Evolutionary conservation across 192 early-diverging fungal species (phyloP).

Genomic region (Gamsiella multidivaricata): DNA sequence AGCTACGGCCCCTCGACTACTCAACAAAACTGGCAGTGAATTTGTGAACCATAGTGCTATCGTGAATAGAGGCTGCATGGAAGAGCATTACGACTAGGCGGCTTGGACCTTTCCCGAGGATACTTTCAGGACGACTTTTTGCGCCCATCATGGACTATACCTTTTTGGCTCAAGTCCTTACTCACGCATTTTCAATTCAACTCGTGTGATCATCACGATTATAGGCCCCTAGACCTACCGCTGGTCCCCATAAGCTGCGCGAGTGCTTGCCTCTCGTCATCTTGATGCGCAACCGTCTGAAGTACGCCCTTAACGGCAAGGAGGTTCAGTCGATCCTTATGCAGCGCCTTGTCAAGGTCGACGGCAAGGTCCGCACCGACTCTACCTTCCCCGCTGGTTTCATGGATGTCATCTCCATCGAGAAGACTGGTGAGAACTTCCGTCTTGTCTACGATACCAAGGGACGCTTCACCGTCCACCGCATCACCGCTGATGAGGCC

Average conservation of each 20-base stretch:
- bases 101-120: too few relatives aligned
- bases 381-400: slow-evolving; percentile 76
- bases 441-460: slow-evolving; percentile 99
- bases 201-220: background rate
- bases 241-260: slow-evolving; percentile 99
- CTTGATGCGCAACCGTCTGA: slow-evolving; percentile 99
- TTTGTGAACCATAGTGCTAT: too few relatives aligned
- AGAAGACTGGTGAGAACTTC: slow-evolving; percentile 99
- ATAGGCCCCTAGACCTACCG: slow-evolving; percentile 90
- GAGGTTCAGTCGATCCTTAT: slow-evolving; percentile 96
- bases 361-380: slow-evolving; percentile 88
- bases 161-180: too few relatives aligned
- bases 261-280: slow-evolving; percentile 98
- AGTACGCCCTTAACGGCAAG: slow-evolving; percentile 98
- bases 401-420: slow-evolving; percentile 89
- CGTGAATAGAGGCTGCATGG: too few relatives aligned
- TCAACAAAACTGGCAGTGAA: too few relatives aligned
- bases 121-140: too few relatives aligned
- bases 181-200: too few relatives aligned
- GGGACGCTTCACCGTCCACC: slow-evolving; percentile 99
- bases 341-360: slow-evolving; percentile 99
- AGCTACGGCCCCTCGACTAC: too few relatives aligned
- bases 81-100: too few relatives aligned
- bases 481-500: slow-evolving; percentile 96
- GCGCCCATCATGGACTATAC: too few relatives aligned